Evolutionary conservation across 2,329 filamentous ascomycete genomes (phyloP), one percentile per base, ranked within the genome.

Genomic region (Colletotrichum cuscutae): DNA sequence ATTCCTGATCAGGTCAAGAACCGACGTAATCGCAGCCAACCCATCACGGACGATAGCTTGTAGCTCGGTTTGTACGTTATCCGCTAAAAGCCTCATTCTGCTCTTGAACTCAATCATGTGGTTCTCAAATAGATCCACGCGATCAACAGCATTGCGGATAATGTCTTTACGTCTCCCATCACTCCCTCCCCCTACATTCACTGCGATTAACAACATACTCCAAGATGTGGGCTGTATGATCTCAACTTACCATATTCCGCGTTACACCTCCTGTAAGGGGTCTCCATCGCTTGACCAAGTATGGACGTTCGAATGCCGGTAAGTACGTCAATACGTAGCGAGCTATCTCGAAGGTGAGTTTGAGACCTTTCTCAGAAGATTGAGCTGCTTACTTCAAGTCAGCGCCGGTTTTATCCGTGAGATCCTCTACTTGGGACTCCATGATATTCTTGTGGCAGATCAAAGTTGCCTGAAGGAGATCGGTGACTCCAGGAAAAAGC

Each of bases 291-390:
- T 64, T 78, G 68, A 0, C 82, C 82, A 4, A 85, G 79, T 12
- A 82, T 76, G 0, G 84, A 84, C 1, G 79, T 86, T 19, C 78
- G 77, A 19, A 85, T 77, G 6, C 81, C 77, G 0, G 83, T 81
- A 4, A 85, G 75, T 0, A 78, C 77, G 56, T 83, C 78, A 4
- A 78, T 82, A 26, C 77, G 77, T 4, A 86, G 74, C 3, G 74
- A 75, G 1, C 84, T 85, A 13, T 22, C 46, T 0, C 7, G 5
- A 49, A 5, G 6, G 12, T 71, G 5, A 62, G 61, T n/a, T 19
- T 13, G 24, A 19, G 11, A 4, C 28, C 11, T 54, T 68, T 7
- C 1, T 24, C 24, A 15, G 12, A 8, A 49, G 52, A 53, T 57
- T 35, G 32, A 35, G 11, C 32, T 35, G 32, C 32, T 35, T 35